Base-by-base conservation (phyloP, 257 asterid species). In the Coffea eugenioides region DNA sequence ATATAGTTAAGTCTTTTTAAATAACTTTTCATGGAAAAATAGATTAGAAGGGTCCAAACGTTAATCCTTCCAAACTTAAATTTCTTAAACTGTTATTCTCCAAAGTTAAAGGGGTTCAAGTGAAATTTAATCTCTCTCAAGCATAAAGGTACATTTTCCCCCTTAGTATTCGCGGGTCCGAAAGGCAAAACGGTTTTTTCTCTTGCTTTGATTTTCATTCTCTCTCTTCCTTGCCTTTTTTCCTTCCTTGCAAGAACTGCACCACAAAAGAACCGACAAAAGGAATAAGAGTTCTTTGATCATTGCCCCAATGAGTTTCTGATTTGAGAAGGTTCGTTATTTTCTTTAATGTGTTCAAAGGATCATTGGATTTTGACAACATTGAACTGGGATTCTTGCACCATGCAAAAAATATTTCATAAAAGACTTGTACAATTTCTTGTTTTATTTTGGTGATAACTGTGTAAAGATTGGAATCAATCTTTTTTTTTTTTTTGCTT, bases 111-210 rank as follows among this genome's bases (percentile, higher is more conserved):
- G 62, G 62, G 23, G 23, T 3, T 20, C 4, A 16, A 15, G n/a
- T 18, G 12, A 56, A 56, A 56, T 56, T 54, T 16, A 56, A 23
- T 7, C 62, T 56, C 7, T 56, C 62, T 56, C n/a, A 2, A 2
- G 18, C 16, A 54, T 23, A 56, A 56, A 3, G 18, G 62, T 23
- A 6, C 23, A 15, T 2, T 56, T 56, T 61, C 12, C 51, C 51
- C 68, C 79, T 48, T 69, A 43, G 75, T 57, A 71, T 81, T 81
- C 89, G 87, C 87, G 76, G 85, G 77, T 69, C 80, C 85, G 80
- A 65, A 79, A 76, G 83, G 75, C 84, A 74, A 79, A 74, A 82
- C 84, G 84, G 62, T 45, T 84, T 79, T 86, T 79, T 82, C 84
- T 82, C 88, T 15, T 61, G 34, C 43, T 76, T 31, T 75, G 76